Evolutionary conservation across 805 yeast genomes (phyloP).

Genomic region (Yamadazyma insecticola): DNA sequence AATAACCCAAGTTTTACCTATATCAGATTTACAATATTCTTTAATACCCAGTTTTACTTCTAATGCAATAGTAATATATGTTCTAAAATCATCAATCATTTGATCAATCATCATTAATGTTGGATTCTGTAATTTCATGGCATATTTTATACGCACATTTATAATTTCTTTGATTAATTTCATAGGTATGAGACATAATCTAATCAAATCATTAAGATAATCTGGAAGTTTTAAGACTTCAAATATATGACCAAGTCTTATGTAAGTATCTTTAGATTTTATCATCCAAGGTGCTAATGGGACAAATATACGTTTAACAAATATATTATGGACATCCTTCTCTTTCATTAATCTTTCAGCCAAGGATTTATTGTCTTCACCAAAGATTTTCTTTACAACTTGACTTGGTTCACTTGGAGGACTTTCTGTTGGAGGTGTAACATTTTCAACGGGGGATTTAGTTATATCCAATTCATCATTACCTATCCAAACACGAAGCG

Average conservation of each 20-base stretch:
- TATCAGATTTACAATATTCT: conserved; percentile 52
- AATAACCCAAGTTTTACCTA: conserved; percentile 65
- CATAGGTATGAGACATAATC: conserved; percentile 71
- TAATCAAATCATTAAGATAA: conserved; percentile 59
- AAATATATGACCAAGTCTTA: conserved; percentile 57
- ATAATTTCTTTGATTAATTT: conserved; percentile 76
- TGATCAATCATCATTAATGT: conserved; percentile 97
- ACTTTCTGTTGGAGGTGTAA: conserved; percentile 13
- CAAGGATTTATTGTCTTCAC: conserved; percentile 60
- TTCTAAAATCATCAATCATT: conserved; percentile 78
- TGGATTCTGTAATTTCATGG: conserved; percentile 73
- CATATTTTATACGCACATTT: conserved; percentile 67
- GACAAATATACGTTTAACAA: conserved; percentile 61
- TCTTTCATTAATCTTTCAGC: conserved; percentile 83
- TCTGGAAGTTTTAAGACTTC: conserved; percentile 71
- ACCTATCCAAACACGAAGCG: conserved; percentile 78
- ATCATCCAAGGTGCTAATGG: conserved; percentile 77
- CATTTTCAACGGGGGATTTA: conserved; percentile 21
- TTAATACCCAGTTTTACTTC: conserved; percentile 65
- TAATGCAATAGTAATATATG: conserved; percentile 70
- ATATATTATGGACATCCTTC: conserved; percentile 67
- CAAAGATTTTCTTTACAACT: conserved; percentile 35
- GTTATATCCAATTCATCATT: conserved; percentile 70
- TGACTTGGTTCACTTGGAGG: conserved; percentile 11
- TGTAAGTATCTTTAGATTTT: conserved; percentile 70